Conservation (phyloP, 306 rosid species). For the Echinosophora koreensis region DNA sequence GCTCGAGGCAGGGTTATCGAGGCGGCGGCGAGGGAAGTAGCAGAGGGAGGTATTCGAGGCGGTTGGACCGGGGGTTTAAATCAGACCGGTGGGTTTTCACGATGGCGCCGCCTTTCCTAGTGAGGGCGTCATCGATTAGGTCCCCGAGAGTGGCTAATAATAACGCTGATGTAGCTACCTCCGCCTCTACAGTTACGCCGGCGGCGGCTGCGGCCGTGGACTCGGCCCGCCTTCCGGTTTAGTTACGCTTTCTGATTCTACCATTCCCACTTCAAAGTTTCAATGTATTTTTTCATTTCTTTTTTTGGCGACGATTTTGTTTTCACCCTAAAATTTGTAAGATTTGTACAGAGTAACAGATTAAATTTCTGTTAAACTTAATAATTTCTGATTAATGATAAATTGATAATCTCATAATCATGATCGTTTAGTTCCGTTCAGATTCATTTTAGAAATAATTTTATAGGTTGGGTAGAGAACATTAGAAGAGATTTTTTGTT, state of each 20-base stretch:
- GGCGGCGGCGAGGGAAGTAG: constrained; percentile 68
- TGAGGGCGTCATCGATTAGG: constrained; percentile 73
- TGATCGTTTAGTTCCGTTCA: neutral
- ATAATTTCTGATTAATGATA: neutral
- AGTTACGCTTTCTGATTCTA: neutral
- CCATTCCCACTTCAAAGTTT: neutral
- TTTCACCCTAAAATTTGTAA: neutral
- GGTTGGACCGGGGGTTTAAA: constrained; percentile 63
- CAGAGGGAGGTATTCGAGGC: constrained; percentile 55
- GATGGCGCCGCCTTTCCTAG: constrained; percentile 73
- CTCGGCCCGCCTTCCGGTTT: constrained; percentile 60
- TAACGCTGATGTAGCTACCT: constrained; percentile 52
- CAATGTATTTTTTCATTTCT: constrained; percentile 24
- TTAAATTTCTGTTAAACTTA: neutral
- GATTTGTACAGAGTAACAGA: constrained; percentile 39
- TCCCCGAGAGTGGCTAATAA: constrained; percentile 59
- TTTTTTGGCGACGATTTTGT: constrained; percentile 8
- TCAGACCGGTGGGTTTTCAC: constrained; percentile 90
- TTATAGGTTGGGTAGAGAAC: neutral
- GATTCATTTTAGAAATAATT: too few species aligned
- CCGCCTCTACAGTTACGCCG: constrained; percentile 3
- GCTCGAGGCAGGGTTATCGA: constrained; percentile 73
- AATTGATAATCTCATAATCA: neutral
- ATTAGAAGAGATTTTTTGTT: too few species aligned
- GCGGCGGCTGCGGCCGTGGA: constrained; percentile 14